phyloP scores from a whole-genome alignment of 768 basidiomycete genomes.

The Kwoniella bestiolae region DNA sequence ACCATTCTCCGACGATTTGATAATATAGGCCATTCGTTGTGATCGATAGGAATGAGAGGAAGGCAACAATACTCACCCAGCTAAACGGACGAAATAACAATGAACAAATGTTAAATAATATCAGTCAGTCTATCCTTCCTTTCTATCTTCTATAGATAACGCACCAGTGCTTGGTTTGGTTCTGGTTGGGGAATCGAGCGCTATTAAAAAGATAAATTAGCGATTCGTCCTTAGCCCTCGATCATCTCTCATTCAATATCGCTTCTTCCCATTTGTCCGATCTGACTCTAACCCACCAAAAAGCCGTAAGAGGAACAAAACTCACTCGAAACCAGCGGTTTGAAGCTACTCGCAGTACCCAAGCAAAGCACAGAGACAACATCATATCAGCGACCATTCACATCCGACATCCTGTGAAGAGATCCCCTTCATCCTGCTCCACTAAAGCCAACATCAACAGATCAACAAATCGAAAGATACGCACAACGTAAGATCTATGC shows the following conservation, averaged over 20 bases:
- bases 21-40: neutral
- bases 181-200: conserved; percentile 60
- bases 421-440: neutral
- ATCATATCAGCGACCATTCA: neutral
- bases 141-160: conserved; percentile 34
- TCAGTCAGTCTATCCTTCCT: neutral
- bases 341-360: conserved; percentile 64
- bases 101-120: neutral
- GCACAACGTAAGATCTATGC: conserved; percentile 51
- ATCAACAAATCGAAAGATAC: conserved; percentile 16
- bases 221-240: neutral
- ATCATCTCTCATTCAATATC: too few species aligned
- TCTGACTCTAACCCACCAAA: too few species aligned
- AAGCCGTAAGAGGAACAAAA: conserved; percentile 8
- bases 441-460: neutral
- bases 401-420: neutral
- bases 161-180: conserved; percentile 97
- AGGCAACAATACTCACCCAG: conserved; percentile 8
- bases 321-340: conserved; percentile 87
- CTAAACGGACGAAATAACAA: neutral
- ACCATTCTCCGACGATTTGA: too few species aligned
- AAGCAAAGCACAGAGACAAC: neutral
- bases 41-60: neutral
- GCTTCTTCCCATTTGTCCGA: too few species aligned
- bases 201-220: conserved; percentile 14